These are phyloP conservation scores for Fusarium xylarioides DNA, from an alignment of 2,329 filamentous ascomycete genomes.

Conservation along the genomic window DNA sequence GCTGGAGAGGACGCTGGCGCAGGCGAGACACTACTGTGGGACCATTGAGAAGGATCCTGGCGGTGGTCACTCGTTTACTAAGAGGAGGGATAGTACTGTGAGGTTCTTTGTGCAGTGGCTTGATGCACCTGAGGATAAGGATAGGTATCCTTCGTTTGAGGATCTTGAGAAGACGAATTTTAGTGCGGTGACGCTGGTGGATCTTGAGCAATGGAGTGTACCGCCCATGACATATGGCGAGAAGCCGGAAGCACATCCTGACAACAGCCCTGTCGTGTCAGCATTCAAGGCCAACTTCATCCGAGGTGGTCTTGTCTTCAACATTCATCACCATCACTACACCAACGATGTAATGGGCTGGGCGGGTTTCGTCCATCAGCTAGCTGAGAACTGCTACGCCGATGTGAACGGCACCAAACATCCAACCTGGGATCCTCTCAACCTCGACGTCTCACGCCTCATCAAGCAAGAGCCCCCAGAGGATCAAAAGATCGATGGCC, in stretches of 20 bases:
- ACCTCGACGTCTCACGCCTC: constrained; percentile 49
- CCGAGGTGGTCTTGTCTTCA: constrained; percentile 52
- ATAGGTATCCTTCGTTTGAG: constrained; percentile 48
- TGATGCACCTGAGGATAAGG: constrained; percentile 42
- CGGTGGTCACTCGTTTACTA: constrained; percentile 50
- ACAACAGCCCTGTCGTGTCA: constrained; percentile 45
- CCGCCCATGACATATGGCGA: constrained; percentile 52
- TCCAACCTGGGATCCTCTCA: constrained; percentile 49
- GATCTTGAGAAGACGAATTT: constrained; percentile 51
- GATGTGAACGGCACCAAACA: constrained; percentile 41
- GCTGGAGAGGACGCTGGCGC: constrained; percentile 49
- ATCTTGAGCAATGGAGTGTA: constrained; percentile 48
- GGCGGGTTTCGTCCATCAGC: constrained; percentile 49
- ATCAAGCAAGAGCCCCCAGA: constrained; percentile 42
- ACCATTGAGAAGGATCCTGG: constrained; percentile 51
- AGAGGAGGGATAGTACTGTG: constrained; percentile 47
- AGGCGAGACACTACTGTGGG: constrained; percentile 50
- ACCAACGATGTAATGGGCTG: constrained; percentile 55
- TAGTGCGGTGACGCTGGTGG: constrained; percentile 43
- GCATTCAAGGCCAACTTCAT: constrained; percentile 55
- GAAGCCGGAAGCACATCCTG: constrained; percentile 50
- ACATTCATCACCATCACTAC: constrained; percentile 55
- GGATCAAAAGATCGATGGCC: constrained; percentile 45
- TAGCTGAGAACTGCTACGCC: constrained; percentile 55
- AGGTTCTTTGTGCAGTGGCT: constrained; percentile 50